Evolutionary conservation across 495 filamentous ascomycete genomes (phyloP), one percentile per base, ranked within the genome.

Genomic region (Jackrogersella minutella): DNA sequence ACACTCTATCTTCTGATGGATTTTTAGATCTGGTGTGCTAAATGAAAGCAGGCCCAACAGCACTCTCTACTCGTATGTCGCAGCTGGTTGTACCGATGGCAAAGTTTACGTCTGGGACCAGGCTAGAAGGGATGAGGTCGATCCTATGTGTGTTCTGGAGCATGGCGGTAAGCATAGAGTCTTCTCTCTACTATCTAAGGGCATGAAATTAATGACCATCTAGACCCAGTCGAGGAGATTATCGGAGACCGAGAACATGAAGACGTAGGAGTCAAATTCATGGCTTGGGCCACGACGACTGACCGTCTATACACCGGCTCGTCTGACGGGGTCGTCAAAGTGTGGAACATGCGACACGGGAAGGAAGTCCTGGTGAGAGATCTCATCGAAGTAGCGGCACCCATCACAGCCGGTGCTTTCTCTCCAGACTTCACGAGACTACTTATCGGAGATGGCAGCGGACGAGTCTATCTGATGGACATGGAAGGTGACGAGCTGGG

Each of bases 221-320:
- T 40, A 74, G 79, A 79, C 0, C 85, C 93, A 0, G 70, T 93
- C 0, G 86, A 87, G 43, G 86, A 88, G 19, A 77, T 87, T 0
- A 77, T 85, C 30, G 84, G 85, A 0, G 70, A 83, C 17, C 78
- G 87, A 16, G 92, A 96, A 65, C 66, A 81, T 3, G 85, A 85
- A 17, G 95, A 98, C 71, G 88, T 89, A 0, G 95, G 95, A 0
- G 88, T 97, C 3, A 89, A 90, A 33, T 89, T 95, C 62, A 86
- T 87, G 1, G 78, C 90, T 0, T 99, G 94, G 94, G 93, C 90
- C 1, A 80, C 82, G 2, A 83, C 82, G 0, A 76, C 82, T 4
- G 86, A 90, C 49, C 81, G 90, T 0, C 85, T 97, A 43, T 97
- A 93, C 69, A 96, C 91, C n/a, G 95, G 93, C 2, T 89, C 89